Conservation (phyloP, 169 alveolate species). For the Plasmodium coatneyi region DNA sequence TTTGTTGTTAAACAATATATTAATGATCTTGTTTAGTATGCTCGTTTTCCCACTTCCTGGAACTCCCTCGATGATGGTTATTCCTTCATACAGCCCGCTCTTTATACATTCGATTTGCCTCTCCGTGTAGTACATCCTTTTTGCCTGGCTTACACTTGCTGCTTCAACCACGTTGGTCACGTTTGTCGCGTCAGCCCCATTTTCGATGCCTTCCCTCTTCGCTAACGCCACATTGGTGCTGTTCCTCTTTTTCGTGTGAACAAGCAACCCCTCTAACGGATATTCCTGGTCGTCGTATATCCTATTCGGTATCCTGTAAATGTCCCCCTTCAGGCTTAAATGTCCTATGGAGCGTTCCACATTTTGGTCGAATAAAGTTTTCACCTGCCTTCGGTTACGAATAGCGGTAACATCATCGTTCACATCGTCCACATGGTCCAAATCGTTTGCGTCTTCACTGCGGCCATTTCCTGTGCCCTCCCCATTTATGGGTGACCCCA, state of each 20-base stretch:
- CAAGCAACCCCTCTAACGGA: conserved; percentile 67
- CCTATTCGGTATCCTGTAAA: conserved; percentile 68
- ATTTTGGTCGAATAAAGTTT: conserved; percentile 5
- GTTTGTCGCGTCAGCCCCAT: neutral
- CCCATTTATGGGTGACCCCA: neutral
- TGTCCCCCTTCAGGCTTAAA: conserved; percentile 41
- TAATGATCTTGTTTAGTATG: conserved; percentile 92
- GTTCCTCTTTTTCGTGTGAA: conserved; percentile 58
- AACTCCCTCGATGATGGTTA: conserved; percentile 94
- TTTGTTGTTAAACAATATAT: conserved; percentile 89
- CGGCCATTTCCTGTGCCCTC: neutral
- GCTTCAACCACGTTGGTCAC: neutral
- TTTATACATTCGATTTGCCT: conserved; percentile 91
- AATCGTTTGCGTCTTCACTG: neutral
- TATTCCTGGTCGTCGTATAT: conserved; percentile 61
- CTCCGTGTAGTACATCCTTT: conserved; percentile 83
- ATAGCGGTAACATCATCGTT: neutral
- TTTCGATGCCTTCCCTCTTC: conserved; percentile 43
- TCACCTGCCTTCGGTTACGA: neutral
- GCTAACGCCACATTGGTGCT: conserved; percentile 45
- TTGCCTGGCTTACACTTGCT: conserved; percentile 3
- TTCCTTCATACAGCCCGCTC: conserved; percentile 92
- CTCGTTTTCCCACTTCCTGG: conserved; percentile 96
- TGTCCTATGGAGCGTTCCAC: conserved; percentile 1
- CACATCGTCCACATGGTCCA: no score